Conservation (phyloP, 192 early-diverging fungal genomes). For the Umbelopsis isabellina region DNA sequence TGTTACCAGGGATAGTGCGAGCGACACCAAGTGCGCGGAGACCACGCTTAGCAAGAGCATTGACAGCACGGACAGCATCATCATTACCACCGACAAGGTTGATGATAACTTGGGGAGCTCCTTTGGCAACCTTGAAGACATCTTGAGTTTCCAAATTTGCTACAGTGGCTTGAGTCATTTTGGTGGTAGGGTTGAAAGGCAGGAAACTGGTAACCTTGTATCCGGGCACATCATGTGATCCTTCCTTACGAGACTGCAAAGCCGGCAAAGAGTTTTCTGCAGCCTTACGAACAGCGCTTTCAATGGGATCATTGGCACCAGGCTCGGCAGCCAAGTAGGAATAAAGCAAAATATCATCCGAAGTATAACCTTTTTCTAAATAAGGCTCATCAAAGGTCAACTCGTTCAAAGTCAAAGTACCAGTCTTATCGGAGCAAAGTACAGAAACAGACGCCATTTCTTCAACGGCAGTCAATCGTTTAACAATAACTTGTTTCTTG, state of each 20-base stretch:
- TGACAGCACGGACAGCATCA: slow-evolving; percentile 74
- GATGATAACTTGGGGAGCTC: slow-evolving; percentile 86
- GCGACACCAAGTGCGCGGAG: slow-evolving; percentile 94
- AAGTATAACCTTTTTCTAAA: slow-evolving; percentile 63
- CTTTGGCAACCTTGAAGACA: slow-evolving; percentile 79
- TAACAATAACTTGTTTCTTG: slow-evolving; percentile 92
- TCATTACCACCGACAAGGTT: slow-evolving; percentile 71
- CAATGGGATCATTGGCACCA: slow-evolving; percentile 91
- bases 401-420: slow-evolving; percentile 92
- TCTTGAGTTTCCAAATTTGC: slow-evolving; percentile 77
- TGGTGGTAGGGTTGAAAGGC: slow-evolving; percentile 92
- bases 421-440: slow-evolving; percentile 86
- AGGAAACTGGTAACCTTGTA: slow-evolving; percentile 91
- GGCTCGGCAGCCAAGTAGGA: slow-evolving; percentile 87
- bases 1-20: slow-evolving; percentile 66
- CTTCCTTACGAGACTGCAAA: slow-evolving; percentile 55
- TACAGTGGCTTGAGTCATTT: slow-evolving; percentile 91
- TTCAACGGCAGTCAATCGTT: slow-evolving; percentile 93
- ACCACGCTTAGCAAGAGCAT: slow-evolving; percentile 74
- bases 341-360: slow-evolving; percentile 81
- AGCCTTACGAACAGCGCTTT: slow-evolving; percentile 85
- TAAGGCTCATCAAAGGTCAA: slow-evolving; percentile 91
- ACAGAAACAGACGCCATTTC: slow-evolving; percentile 92
- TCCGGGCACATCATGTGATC: slow-evolving; percentile 70
- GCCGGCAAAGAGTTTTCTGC: slow-evolving; percentile 74